Evolutionary conservation across 2,329 filamentous ascomycete species (phyloP), one percentile per base, ranked within the genome.

Genomic region (Ceratocystiopsis brevicomis): DNA sequence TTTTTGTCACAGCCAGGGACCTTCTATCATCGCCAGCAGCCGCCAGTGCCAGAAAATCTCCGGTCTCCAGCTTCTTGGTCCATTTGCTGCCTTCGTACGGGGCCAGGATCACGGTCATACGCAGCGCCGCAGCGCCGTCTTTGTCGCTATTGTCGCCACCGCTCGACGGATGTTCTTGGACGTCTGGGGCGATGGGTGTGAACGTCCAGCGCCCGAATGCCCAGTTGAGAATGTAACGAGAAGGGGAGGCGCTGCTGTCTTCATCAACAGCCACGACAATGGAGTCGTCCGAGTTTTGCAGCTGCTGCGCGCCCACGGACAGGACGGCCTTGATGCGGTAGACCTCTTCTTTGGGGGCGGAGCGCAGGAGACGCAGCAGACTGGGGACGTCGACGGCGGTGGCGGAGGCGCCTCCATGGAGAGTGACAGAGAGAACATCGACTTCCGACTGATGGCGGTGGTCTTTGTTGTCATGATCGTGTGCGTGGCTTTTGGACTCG

Each of bases 151-250:
- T 11, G 25, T 11, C 25, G 25, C 25, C 25, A 9, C 25, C 25
- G 53, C 71, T 71, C 34, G 73, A 67, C 49, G 66, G 57, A 55
- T 76, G 70, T 57, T 78, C 70, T 11, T 54, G 55, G 2, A 56
- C 55, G 1, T 55, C 54, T 9, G 57, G 56, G 0, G 57, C 54
- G 4, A 69, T 54, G 5, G 73, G 67, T 2, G 86, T 92, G 55
- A 88, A 94, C 0, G 77, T 93, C 88, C 90, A 98, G 30, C 90
- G 72, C 1, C 86, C 86, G 61, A 98, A 98, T 0, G 90, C 90
- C 90, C 90, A 98, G 59, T 98, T 98, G 47, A 98, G 70, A 38
- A 98, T 94, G 56, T 90, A 95, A 44, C 82, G 68, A 3, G 54
- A 57, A 10, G 54, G 44, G 6, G 50, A 42, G 21, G 52, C 47